Percentiles rank a stretch among this genome's conserved stretches.
Evolutionary conservation across 2,329 filamentous ascomycete genomes (phyloP).

Genomic region (Fusarium mangiferae): DNA sequence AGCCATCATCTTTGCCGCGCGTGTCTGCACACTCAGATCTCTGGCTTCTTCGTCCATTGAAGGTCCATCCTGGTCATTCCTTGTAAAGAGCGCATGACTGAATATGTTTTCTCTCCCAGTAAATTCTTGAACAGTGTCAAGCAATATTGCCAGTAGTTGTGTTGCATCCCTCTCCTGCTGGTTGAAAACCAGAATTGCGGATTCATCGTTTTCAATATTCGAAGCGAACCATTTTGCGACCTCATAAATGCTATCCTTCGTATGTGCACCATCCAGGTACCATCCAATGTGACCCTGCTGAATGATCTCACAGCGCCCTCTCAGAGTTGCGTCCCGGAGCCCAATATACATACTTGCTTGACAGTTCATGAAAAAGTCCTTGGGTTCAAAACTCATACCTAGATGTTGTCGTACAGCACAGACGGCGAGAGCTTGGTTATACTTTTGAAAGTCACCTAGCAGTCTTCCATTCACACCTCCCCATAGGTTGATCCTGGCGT

Average conservation of each 20-base stretch:
- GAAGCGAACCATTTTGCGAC: constrained; percentile 81
- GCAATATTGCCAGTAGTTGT: constrained; percentile 70
- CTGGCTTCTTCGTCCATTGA: constrained; percentile 51
- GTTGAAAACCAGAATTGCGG: constrained; percentile 82
- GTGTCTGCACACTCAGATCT: constrained; percentile 71
- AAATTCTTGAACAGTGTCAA: constrained; percentile 61
- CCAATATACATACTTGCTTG: constrained; percentile 52
- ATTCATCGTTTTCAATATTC: constrained; percentile 49
- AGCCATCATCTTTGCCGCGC: constrained; percentile 70
- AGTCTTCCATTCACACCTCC: constrained; percentile 55
- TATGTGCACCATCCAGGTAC: constrained; percentile 91
- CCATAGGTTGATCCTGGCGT: constrained; percentile 53
- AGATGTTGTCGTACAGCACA: constrained; percentile 69
- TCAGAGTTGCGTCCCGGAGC: constrained; percentile 72
- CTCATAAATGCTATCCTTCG: constrained; percentile 81
- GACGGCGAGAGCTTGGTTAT: constrained; percentile 68
- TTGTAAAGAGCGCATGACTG: constrained; percentile 80
- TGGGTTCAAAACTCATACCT: constrained; percentile 39
- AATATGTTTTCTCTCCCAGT: constrained; percentile 62
- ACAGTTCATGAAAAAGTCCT: neutral
- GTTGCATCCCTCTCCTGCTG: constrained; percentile 86
- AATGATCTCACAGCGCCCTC: constrained; percentile 81
- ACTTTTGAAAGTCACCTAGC: constrained; percentile 64
- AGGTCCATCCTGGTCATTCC: constrained; percentile 65
- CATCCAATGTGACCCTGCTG: constrained; percentile 67